phyloP scores from a whole-genome alignment of 192 early-diverging fungal genomes.

The Coemansia sp. region DNA sequence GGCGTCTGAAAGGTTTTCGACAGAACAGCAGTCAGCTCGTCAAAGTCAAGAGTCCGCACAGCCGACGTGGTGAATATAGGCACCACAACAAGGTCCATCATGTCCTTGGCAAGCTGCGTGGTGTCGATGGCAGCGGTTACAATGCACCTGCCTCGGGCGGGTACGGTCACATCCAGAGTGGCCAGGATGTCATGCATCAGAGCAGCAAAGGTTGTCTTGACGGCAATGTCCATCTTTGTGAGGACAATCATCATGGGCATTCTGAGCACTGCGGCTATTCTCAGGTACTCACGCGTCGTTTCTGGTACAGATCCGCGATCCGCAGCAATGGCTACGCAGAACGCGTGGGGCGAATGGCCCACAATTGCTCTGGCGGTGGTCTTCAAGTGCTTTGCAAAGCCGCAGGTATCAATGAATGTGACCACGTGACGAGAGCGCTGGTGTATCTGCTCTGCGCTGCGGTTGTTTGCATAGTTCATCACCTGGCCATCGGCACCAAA shows the following conservation, averaged over 20 bases:
- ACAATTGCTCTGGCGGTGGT: conserved; percentile 92
- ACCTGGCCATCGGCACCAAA: conserved; percentile 70
- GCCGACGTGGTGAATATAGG: conserved; percentile 86
- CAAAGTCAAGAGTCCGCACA: conserved; percentile 73
- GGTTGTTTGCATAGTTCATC: conserved; percentile 77
- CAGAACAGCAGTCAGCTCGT: conserved; percentile 68
- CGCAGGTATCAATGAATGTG: conserved; percentile 87
- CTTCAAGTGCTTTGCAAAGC: conserved; percentile 84
- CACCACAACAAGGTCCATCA: conserved; percentile 59
- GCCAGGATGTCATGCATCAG: conserved; percentile 56
- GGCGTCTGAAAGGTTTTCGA: conserved; percentile 58
- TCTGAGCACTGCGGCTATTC: conserved; percentile 73
- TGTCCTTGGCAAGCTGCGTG: conserved; percentile 40
- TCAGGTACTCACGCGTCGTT: conserved; percentile 80
- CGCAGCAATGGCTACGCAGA: conserved; percentile 80
- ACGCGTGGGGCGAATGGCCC: conserved; percentile 85
- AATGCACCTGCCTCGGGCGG: conserved; percentile 43
- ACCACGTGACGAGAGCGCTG: conserved; percentile 72
- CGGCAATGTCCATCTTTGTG: conserved; percentile 81
- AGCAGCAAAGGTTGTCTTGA: conserved; percentile 54
- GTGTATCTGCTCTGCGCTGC: conserved; percentile 81
- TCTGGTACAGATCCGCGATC: conserved; percentile 62
- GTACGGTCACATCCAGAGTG: conserved; percentile 39
- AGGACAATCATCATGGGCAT: conserved; percentile 83
- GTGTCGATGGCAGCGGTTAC: conserved; percentile 18